Evolutionary conservation across 192 early-diverging fungal genomes (phyloP).

Genomic region (Glomus cerebriforme): DNA sequence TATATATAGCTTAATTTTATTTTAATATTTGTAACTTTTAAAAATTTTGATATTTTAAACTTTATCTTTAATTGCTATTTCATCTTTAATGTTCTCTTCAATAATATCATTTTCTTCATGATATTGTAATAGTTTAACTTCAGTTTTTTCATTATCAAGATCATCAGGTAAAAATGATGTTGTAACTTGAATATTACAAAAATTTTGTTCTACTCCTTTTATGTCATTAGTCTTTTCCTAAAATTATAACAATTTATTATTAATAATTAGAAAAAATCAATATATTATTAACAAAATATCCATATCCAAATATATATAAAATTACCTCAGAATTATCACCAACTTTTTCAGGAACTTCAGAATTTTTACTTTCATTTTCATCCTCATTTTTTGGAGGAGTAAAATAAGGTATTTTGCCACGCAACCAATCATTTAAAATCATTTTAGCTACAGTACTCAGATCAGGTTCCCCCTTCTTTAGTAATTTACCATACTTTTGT

Average conservation of each 20-base stretch:
- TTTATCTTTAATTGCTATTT: slow-evolving; percentile 33
- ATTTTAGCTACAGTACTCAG: slow-evolving; percentile 89
- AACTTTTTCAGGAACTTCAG: slow-evolving; percentile 40
- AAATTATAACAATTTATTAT: background rate
- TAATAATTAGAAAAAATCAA: too few relatives aligned
- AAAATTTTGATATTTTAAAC: slow-evolving; percentile 15
- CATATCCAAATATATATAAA: background rate
- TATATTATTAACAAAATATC: too few relatives aligned
- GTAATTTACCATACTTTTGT: slow-evolving; percentile 81
- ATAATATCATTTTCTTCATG: slow-evolving; percentile 56
- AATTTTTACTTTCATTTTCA: slow-evolving; percentile 32
- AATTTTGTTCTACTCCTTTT: slow-evolving; percentile 79
- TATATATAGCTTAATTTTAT: too few relatives aligned
- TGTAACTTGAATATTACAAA: slow-evolving; percentile 89
- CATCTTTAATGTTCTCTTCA: slow-evolving; percentile 48
- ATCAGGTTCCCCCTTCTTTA: slow-evolving; percentile 98
- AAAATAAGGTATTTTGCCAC: slow-evolving; percentile 97
- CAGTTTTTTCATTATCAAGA: slow-evolving; percentile 62
- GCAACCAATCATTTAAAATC: slow-evolving; percentile 98
- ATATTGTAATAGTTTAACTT: slow-evolving; percentile 53
- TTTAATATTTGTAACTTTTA: too few relatives aligned
- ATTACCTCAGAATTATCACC: slow-evolving; percentile 40
- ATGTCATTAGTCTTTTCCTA: slow-evolving; percentile 25
- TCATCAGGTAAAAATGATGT: slow-evolving; percentile 86
- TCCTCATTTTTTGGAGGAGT: slow-evolving; percentile 61